These are phyloP conservation scores for Pseudocercospora pini-densiflorae DNA, from an alignment of 2,329 filamentous ascomycete genomes.

Conservation along the genomic window DNA sequence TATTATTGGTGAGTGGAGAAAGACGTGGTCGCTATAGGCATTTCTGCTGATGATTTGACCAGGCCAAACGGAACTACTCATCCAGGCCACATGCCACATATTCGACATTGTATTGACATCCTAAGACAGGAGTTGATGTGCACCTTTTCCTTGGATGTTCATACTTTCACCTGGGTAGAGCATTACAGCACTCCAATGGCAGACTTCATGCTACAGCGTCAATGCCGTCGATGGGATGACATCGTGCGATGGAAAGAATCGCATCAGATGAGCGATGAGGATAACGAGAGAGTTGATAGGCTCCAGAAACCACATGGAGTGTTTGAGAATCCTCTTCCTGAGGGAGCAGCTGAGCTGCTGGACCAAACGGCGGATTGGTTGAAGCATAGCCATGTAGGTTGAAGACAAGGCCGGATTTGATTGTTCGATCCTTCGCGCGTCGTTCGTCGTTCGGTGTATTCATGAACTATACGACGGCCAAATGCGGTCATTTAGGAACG, in stretches of 20 bases:
- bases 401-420: not conserved
- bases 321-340: not conserved
- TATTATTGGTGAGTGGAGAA: not conserved
- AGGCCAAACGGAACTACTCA: not conserved
- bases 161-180: not conserved
- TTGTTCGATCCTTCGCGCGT: not conserved
- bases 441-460: not conserved
- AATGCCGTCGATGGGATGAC: not conserved
- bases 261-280: not conserved
- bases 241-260: not conserved
- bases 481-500: not conserved
- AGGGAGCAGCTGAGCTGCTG: not conserved
- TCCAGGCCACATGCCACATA: not conserved
- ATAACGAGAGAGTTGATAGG: not conserved
- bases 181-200: not conserved
- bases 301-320: not conserved
- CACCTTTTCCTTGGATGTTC: not conserved
- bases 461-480: not conserved
- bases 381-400: not conserved
- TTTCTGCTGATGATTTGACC: not conserved
- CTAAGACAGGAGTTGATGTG: not conserved
- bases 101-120: not conserved
- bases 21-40: not conserved
- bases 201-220: not conserved
- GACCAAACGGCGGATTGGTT: not conserved